A percentile compares a stretch with the other conserved stretches of the same genome.
Conservation (phyloP, 805 yeast species). For the Candida gorgasii region DNA sequence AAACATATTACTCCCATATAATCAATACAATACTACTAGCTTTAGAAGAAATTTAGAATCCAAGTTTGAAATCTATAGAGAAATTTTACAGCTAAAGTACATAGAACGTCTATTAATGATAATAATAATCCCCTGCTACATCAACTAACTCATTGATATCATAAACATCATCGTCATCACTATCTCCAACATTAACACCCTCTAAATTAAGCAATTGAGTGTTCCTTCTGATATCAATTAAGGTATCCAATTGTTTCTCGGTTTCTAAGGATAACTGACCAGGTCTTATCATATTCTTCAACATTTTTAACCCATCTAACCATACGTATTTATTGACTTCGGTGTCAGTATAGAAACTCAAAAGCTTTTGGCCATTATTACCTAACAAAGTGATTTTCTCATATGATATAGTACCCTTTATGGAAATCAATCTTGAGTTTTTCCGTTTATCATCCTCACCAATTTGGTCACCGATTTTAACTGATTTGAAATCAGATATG, state of each 20-base stretch:
- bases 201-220: conserved; percentile 43
- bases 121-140: conserved; percentile 15
- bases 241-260: conserved; percentile 32
- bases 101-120: background rate
- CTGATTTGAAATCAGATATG: conserved; percentile 51
- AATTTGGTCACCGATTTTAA: conserved; percentile 41
- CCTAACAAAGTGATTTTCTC: conserved; percentile 56
- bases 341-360: conserved; percentile 70
- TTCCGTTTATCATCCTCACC: conserved; percentile 45
- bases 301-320: conserved; percentile 73
- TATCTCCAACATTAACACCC: conserved; percentile 20
- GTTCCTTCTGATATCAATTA: conserved; percentile 38
- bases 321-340: conserved; percentile 67
- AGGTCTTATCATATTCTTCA: conserved; percentile 32
- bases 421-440: conserved; percentile 50
- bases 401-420: conserved; percentile 57
- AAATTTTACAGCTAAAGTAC: background rate
- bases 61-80: too few species aligned
- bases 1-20: too few species aligned
- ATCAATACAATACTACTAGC: too few species aligned
- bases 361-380: conserved; percentile 41
- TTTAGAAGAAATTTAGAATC: too few species aligned
- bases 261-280: conserved; percentile 40
- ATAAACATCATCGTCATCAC: conserved; percentile 26
- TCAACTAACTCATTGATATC: conserved; percentile 19